Base-by-base conservation (phyloP, 108 stramenopile species). In the Chaetoceros tenuissimus region DNA sequence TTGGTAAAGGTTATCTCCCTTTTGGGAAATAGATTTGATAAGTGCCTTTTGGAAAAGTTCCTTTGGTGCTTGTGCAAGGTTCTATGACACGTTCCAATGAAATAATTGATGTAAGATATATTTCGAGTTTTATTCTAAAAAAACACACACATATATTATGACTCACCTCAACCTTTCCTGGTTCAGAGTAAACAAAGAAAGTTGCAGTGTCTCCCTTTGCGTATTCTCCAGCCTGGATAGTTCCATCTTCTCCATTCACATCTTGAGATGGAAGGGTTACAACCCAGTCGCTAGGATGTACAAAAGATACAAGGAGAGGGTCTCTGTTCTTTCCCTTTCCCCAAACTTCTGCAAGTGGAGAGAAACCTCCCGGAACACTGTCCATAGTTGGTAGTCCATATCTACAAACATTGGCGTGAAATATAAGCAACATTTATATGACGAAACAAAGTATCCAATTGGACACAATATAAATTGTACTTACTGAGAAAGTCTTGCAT, bases 151-250 rank as follows among this genome's bases (percentile, higher is more conserved):
- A 20, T 34, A 28, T 26, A 28, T n/a, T 10, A 16, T 44, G 21
- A 65, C 81, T 56, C 57, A 83, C 83, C 59, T 78, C 72, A 5
- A 85, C 80, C 23, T 82, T 77, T 23, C 80, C 80, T 30, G 53
- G 64, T 24, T 79, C 76, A 23, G 67, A 63, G 60, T 85, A 77
- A 24, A 91, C 73, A 53, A 77, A 95, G 55, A 95, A 74, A 26
- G 94, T 90, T 7, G 96, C 96, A 19, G 93, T 94, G 69, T 97
- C 96, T n/a, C 94, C 96, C 78, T 94, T 94, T 40, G 79, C 87
- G 69, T 97, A 97, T 67, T 97, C 89, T 1, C 96, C 96, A 31
- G 89, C 92, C 30, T 93, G 90, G 44, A 97, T 74, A 7, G 96
- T 95, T 26, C 96, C 96, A 55, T 91, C 94, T 74, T 97, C 96